Evolutionary conservation across 129 eudicot genomes (phyloP).

Genomic region (Solidago caesia): DNA sequence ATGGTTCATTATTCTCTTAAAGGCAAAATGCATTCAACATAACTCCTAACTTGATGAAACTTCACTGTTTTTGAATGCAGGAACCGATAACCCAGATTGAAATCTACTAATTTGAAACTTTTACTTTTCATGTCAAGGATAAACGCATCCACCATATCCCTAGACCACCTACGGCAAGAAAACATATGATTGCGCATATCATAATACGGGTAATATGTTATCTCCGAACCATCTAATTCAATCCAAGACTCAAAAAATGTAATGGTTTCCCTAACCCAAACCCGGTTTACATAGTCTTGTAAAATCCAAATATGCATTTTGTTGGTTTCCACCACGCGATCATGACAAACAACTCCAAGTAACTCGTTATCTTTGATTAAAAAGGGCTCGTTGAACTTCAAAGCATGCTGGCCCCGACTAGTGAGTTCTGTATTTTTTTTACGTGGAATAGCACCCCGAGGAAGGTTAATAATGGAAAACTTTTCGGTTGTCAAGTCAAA

Average conservation of each 20-base stretch:
- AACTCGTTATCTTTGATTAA: constrained; percentile 2
- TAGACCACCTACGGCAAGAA: background rate
- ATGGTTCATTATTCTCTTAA: background rate
- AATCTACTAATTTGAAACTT: background rate
- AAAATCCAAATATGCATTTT: constrained; percentile 22
- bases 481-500: constrained; percentile 24
- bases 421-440: background rate
- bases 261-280: constrained; percentile 26
- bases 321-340: background rate
- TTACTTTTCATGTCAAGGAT: background rate
- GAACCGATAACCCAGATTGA: background rate
- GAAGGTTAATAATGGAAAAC: constrained; percentile 2
- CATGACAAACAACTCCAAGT: constrained; percentile 10
- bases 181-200: background rate
- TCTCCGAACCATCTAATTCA: background rate
- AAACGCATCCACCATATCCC: background rate
- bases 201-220: background rate
- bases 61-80: background rate
- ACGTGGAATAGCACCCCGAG: background rate
- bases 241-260: background rate
- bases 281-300: constrained; percentile 11
- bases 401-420: background rate
- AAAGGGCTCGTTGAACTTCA: background rate
- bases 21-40: constrained; percentile 12
- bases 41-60: background rate